Base-by-base conservation (phyloP, 495 filamentous ascomycete genomes). In the Ramalina intermedia region DNA sequence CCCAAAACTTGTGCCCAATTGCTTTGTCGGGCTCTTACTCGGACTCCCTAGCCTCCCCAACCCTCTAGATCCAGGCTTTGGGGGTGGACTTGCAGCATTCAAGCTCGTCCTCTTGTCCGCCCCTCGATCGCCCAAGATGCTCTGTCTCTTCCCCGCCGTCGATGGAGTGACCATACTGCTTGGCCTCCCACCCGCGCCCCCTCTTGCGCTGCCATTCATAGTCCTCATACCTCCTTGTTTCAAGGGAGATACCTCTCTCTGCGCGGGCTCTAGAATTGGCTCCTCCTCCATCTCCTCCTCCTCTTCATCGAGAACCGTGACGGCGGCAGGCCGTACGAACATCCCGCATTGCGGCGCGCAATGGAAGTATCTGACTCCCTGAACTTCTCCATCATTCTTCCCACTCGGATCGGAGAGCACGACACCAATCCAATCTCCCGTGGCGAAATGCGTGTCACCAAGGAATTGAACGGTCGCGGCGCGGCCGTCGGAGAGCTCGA, bases 371-470 rank as follows among this genome's bases (percentile, higher is more conserved):
- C 86, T 72, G 54, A 89, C 76, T 38, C 87, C 90, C 63, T 90
- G 76, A 37, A 96, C 84, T 26, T 82, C 78, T 55, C 91, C 91
- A 72, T 98, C 87, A 58, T 98, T 96, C 67, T 98, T 96, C 11
- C 91, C 91, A 11, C 71, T 74, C n/a, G 77, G 68, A 35, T 83
- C 82, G 37, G 85, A 80, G 50, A 98, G 75, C 71, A 94, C 89
- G 41, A 96, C 73, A 45, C 91, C 91, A 45, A 95, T 69, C 87
- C 90, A 98, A 24, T 85, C 81, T 47, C 88, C 93, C 3, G 63
- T 60, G 29, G 85, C 78, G 63, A 96, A 95, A 51, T 75, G 66
- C 23, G 89, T 85, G 40, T 72, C 69, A 53, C 91, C 91, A 51
- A 86, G 65, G 63, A 81, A 98, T 57, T 85, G 84, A 40, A 96